Evolutionary conservation across 1,284 basidiomycete genomes (phyloP).

Genomic region (Paramarasmius palmivorus): DNA sequence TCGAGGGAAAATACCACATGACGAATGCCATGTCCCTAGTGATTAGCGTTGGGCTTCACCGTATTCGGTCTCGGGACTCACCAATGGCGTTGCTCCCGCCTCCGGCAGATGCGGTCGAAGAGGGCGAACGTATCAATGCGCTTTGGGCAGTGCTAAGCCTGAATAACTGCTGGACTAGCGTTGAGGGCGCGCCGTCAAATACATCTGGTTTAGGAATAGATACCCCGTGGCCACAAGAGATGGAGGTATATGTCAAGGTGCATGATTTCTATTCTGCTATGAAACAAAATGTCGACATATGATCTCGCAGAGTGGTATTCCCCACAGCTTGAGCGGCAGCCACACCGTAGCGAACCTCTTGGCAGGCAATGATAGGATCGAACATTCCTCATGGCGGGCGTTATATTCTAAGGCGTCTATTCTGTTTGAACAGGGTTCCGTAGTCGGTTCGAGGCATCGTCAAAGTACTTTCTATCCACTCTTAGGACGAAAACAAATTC

Average conservation of each 20-base stretch:
- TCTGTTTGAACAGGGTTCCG: constrained; percentile 32
- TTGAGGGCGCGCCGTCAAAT: constrained; percentile 34
- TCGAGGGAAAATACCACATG: constrained; percentile 45
- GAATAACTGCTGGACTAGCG: constrained; percentile 41
- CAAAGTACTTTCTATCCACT: constrained; percentile 20
- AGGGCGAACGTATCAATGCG: constrained; percentile 45
- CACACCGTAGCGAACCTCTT: constrained; percentile 33
- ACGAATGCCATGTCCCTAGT: constrained; percentile 43
- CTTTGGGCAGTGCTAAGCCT: constrained; percentile 47
- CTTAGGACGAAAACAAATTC: neutral
- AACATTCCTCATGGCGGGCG: constrained; percentile 29
- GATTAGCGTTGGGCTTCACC: constrained; percentile 37
- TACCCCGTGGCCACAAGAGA: constrained; percentile 39
- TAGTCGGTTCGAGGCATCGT: neutral
- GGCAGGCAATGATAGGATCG: constrained; percentile 19
- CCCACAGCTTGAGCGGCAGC: constrained; percentile 14
- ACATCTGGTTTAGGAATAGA: constrained; percentile 33
- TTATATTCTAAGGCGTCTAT: constrained; percentile 37
- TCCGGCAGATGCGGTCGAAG: constrained; percentile 36
- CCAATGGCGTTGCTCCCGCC: constrained; percentile 14
- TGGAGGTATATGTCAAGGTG: constrained; percentile 31
- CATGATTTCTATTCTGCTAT: constrained; percentile 12
- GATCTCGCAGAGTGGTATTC: neutral
- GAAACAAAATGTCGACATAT: constrained; percentile 15
- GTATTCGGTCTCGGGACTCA: constrained; percentile 28